These are phyloP conservation scores for Aspergillus proliferans DNA, from an alignment of 2,329 filamentous ascomycete species.

Conservation along the genomic window DNA sequence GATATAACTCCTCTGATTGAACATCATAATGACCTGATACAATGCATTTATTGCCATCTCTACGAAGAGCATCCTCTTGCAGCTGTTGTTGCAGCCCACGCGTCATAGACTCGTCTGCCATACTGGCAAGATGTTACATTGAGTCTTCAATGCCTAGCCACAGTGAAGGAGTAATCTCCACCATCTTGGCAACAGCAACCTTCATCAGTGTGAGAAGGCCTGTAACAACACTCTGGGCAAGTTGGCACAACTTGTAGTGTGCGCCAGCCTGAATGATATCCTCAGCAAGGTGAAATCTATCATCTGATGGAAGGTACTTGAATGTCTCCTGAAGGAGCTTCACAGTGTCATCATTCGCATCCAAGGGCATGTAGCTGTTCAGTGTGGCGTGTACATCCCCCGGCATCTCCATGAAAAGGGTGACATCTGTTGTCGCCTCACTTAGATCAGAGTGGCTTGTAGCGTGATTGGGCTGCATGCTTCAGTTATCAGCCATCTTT, in stretches of 20 bases:
- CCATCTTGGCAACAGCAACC: slow-evolving; percentile 12
- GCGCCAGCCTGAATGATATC: slow-evolving; percentile 10
- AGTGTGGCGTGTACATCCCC: background rate
- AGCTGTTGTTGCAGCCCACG: slow-evolving; percentile 4
- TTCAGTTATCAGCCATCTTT: background rate
- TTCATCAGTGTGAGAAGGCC: slow-evolving; percentile 14
- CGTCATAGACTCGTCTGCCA: slow-evolving; percentile 6
- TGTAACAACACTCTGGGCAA: slow-evolving; percentile 10
- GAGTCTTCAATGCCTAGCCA: slow-evolving; percentile 12
- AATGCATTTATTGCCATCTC: slow-evolving; percentile 16
- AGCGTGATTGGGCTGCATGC: background rate
- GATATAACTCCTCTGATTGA: slow-evolving; percentile 1
- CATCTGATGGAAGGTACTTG: slow-evolving; percentile 8
- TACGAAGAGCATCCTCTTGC: slow-evolving; percentile 10
- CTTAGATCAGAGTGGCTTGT: background rate
- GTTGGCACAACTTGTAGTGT: slow-evolving; percentile 10
- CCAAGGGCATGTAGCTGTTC: background rate
- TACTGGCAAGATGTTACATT: slow-evolving; percentile 10
- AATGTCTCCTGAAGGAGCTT: slow-evolving; percentile 9
- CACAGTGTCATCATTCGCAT: slow-evolving; percentile 1
- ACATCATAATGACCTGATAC: slow-evolving; percentile 7
- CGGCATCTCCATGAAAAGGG: background rate
- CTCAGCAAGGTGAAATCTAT: slow-evolving; percentile 9
- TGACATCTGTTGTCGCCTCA: background rate
- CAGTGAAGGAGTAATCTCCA: slow-evolving; percentile 11